Evolutionary conservation across 768 basidiomycete genomes (phyloP), one percentile per base, ranked within the genome.

Genomic region (Suillus brevipes): DNA sequence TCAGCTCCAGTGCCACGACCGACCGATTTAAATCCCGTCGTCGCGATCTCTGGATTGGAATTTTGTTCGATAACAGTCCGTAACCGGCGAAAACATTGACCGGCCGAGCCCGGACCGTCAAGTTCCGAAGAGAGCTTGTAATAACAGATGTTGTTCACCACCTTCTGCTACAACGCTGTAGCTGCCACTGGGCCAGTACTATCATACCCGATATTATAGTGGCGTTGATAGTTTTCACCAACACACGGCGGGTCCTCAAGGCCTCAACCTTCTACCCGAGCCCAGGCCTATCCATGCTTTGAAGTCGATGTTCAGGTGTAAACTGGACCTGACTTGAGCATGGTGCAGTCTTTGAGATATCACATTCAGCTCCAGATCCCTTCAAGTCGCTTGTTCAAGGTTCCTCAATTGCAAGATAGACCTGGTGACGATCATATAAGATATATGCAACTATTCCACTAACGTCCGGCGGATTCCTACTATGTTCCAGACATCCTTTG

Each of bases 251-350:
- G 12, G 45, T 65, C n/a, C n/a, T n/a, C n/a, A n/a, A n/a, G n/a
- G n/a, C 0, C n/a, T 75, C 40, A 50, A 45, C 67, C 68, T 76
- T 36, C 68, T 76, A 55, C 65, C 75, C 60, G 68, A 73, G 52
- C 75, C 73, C 31, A 75, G 73, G 57, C 75, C 74, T 61, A 75
- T 66, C 59, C 64, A 75, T 76, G 59, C 12, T 40, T 10, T 55
- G 8, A 40, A 50, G 28, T 47, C n/a, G 10, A 45, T 45, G 45
- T 45, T 12, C 10, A 36, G 16, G 28, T 14, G 6, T 3, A 36
- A 6, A 18, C 7, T 23, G 34, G 6, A n/a, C 18, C 1, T 23
- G 50, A 31, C n/a, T 57, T 43, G 61, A 28, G 14, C 1, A 36
- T 56, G 7, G 31, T 28, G 18, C 28, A 74, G 74, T 70, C 75